Evolutionary conservation across 768 basidiomycete species (phyloP).

Genomic region (Thelephora aurantiotincta): DNA sequence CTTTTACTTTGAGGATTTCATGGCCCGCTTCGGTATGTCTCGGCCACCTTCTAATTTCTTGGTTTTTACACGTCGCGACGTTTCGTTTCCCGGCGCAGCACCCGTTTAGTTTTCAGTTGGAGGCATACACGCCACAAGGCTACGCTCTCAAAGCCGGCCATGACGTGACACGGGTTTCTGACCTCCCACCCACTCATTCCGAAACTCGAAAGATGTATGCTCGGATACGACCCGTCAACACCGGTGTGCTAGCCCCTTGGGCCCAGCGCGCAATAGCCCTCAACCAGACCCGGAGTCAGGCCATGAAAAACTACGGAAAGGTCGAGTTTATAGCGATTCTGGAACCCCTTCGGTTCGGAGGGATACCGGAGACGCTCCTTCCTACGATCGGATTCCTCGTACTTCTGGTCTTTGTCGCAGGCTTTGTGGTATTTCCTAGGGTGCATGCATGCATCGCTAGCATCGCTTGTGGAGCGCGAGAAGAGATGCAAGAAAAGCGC

Average conservation of each 20-base stretch:
- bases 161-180: background rate
- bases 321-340: conserved; percentile 40
- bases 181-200: background rate
- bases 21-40: conserved; percentile 21
- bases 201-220: conserved; percentile 36
- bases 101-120: no score
- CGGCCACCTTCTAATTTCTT: conserved; percentile 1
- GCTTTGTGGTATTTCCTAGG: conserved; percentile 9
- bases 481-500: conserved; percentile 4
- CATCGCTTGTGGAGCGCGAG: conserved; percentile 7
- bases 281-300: background rate
- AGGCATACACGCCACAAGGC: no score
- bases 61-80: conserved; percentile 22
- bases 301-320: conserved; percentile 1
- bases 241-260: conserved; percentile 34
- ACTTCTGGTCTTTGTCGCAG: conserved; percentile 15
- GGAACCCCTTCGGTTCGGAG: conserved; percentile 46
- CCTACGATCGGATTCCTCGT: conserved; percentile 19
- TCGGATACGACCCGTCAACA: conserved; percentile 37
- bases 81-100: no score
- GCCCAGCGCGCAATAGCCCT: background rate
- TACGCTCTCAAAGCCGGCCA: no score
- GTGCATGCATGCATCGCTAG: conserved; percentile 4
- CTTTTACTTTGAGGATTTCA: conserved; percentile 21
- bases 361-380: conserved; percentile 40